Evolutionary conservation across 139 green algal species (phyloP).

Genomic region (Nannochloris sp.): DNA sequence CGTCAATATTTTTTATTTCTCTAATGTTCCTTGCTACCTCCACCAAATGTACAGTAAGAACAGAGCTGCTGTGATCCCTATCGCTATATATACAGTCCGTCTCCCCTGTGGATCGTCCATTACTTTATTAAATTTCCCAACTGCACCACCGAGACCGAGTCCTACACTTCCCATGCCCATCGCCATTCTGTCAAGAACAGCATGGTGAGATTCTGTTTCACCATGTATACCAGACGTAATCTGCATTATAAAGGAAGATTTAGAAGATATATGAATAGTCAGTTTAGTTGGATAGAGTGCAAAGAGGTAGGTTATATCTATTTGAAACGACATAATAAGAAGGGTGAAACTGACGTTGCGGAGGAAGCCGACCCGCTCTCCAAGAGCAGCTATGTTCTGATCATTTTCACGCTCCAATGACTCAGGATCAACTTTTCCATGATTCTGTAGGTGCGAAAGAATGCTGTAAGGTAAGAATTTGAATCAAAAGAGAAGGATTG

Average conservation of each 20-base stretch:
- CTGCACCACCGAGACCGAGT: conserved; percentile 37
- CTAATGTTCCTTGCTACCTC: too few species aligned
- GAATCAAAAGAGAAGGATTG: too few species aligned
- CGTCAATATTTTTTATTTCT: too few species aligned
- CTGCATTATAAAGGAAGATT: conserved; percentile 14
- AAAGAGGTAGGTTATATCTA: not conserved
- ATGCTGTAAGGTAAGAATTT: not conserved
- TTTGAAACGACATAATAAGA: not conserved
- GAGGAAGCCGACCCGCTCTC: conserved; percentile 50
- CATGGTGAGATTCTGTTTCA: conserved; percentile 53
- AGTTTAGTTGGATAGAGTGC: not conserved
- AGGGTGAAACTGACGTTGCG: conserved; percentile 28
- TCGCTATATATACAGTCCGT: conserved; percentile 30
- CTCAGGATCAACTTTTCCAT: conserved; percentile 47
- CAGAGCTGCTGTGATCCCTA: conserved; percentile 20
- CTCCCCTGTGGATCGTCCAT: conserved; percentile 42
- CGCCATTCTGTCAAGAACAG: conserved; percentile 55
- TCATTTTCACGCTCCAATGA: conserved; percentile 67
- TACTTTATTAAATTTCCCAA: conserved; percentile 54
- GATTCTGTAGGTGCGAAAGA: not conserved
- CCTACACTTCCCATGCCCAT: conserved; percentile 36
- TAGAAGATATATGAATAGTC: not conserved
- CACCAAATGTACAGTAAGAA: conserved; percentile 49
- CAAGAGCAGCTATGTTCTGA: conserved; percentile 43
- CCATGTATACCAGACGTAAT: conserved; percentile 53